Evolutionary conservation across 1,284 basidiomycete species (phyloP), one percentile per base, ranked within the genome.

Genomic region (Xerocomus nothofagi): DNA sequence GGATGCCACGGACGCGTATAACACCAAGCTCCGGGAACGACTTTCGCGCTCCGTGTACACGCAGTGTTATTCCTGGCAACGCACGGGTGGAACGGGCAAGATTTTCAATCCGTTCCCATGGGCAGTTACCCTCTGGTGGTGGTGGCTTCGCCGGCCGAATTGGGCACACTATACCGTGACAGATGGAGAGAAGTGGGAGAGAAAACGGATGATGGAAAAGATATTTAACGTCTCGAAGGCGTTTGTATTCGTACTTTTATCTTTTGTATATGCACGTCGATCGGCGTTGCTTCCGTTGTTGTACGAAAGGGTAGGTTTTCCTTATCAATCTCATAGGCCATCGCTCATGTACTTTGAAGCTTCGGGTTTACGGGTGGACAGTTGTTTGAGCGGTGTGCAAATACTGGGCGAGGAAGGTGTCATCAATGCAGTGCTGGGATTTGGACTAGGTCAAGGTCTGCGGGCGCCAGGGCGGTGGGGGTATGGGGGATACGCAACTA

Each of bases 81-180:
- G 57, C 11, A 49, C 38, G 2, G 53, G 55, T 11, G 43, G 59
- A 12, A 56, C 39, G 2, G 67, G 66, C 17, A 68, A 70, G 53
- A 30, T 57, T 24, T 58, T 61, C 26, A 52, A 59, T 33, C 39
- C 60, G 8, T 66, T 70, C 37, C 69, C 63, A 17, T 65, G 67
- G 49, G 47, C 65, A 1, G 47, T 67, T 4, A 53, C 53, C 9
- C n/a, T 52, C n/a, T 66, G 55, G 49, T 71, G 69, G 68, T 71
- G 61, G 62, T 53, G 58, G 56, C 55, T 64, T 31, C 59, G 56
- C 29, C 46, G 52, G 23, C 64, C 60, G 11, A 54, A 47, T 31
- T 66, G 66, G 66, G 47, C 54, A 26, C 57, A 68, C 34, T 69
- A 59, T 49, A 47, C 46, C 1, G 57, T 37, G 17, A 53, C 55